Conservation (phyloP, 139 green algal genomes). For the Protoeuglena noctilucae region DNA sequence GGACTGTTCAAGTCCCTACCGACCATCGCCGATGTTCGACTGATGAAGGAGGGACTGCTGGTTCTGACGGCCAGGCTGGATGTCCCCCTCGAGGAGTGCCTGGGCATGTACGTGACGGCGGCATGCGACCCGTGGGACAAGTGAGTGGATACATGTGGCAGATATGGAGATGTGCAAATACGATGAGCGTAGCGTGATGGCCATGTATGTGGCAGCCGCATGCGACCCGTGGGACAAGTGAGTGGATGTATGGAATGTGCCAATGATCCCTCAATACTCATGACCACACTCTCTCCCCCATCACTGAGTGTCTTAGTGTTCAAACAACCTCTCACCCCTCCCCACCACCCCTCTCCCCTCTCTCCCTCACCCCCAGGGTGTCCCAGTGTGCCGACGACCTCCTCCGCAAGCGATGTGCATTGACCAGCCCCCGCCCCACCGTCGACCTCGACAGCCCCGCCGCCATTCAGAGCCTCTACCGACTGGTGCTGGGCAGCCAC, state of each 20-base stretch:
- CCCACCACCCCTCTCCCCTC: neutral
- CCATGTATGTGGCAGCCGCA: too few species aligned
- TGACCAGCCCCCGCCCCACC: conserved; percentile 6
- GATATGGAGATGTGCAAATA: too few species aligned
- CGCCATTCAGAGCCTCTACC: conserved; percentile 46
- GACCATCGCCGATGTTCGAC: too few species aligned
- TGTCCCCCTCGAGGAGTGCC: conserved; percentile 21
- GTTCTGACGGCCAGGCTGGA: conserved; percentile 43
- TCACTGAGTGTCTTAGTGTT: too few species aligned
- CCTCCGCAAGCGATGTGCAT: conserved; percentile 32
- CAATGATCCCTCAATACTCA: too few species aligned
- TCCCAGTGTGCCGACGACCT: conserved; percentile 68
- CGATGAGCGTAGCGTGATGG: too few species aligned
- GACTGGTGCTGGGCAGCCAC: conserved; percentile 13
- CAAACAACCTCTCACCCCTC: too few species aligned
- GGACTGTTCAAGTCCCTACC: too few species aligned
- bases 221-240: too few species aligned
- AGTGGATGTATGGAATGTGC: too few species aligned
- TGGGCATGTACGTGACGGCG: conserved; percentile 42
- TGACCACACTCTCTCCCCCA: too few species aligned
- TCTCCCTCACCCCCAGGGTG: neutral
- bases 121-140: conserved; percentile 39
- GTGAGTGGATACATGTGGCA: too few species aligned
- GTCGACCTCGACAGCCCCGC: conserved; percentile 19
- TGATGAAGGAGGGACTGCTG: conserved; percentile 6